Base-by-base conservation (phyloP, 2,329 filamentous ascomycete species). In the Kalmusia sp. region DNA sequence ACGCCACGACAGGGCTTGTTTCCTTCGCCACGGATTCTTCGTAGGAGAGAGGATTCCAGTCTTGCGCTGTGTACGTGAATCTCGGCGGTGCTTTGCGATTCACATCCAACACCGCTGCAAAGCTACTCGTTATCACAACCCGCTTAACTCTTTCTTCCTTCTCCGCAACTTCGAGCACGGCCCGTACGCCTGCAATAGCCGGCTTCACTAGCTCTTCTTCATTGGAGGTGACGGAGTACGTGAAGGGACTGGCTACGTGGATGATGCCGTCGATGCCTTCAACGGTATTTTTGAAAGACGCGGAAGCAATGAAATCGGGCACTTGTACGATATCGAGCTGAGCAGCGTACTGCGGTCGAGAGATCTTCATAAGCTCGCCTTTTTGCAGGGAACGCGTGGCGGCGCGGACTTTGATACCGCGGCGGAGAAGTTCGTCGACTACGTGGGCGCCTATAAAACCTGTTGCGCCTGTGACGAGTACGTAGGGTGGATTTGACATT, bases 231-330 rank as follows among this genome's bases (percentile, higher is more conserved):
- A 73, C 75, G 38, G 76, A 62, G 51, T 79, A 80, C 2, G 73
- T 78, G 49, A 79, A 77, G 1, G 78, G 78, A 51, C 77, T 80
- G 5, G 79, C 79, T 1, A 76, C 70, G 40, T 81, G 79, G 14
- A 81, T 74, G 0, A 81, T 69, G 0, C 65, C 76, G 15, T 80
- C 76, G 2, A 81, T 69, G 1, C 68, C 77, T 11, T 78, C 64
- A 25, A 79, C 70, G 0, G 71, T 74, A 2, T 76, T 68, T 4
- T 64, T 58, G 4, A 80, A 72, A 1, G 72, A 74, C 0, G 71
- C 71, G 0, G 67, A 63, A 0, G 71, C 68, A 9, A 75, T 66
- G 46, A 82, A 79, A 47, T 81, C 79, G 4, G 69, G 55, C 0
- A 81, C 71, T 21, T 74, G 63, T 2, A 80, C 71, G 38, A 80